These are phyloP conservation scores for Metschnikowia similis DNA, from an alignment of 805 yeast genomes.

Conservation along the genomic window DNA sequence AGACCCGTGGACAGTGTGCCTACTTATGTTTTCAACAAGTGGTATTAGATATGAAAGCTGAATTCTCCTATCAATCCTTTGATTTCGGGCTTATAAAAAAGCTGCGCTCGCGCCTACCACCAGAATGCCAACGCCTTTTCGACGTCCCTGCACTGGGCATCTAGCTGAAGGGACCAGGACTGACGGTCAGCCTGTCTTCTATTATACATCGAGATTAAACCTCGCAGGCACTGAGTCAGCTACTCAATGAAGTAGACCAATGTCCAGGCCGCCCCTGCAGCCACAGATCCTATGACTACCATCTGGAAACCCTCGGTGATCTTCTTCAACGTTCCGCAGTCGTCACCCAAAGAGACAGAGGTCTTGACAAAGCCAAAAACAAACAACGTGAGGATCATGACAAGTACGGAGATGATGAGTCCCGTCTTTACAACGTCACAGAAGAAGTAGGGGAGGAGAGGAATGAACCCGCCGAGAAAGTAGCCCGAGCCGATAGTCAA, in stretches of 20 bases:
- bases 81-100: neutral
- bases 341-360: conserved; percentile 76
- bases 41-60: neutral
- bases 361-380: conserved; percentile 86
- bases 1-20: neutral
- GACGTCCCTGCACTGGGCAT: neutral
- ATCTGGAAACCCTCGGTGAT: conserved; percentile 81
- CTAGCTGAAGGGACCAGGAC: neutral
- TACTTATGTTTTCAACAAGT: neutral
- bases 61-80: neutral
- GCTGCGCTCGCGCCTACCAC: neutral
- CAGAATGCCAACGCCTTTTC: neutral
- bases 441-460: conserved; percentile 88
- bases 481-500: conserved; percentile 85
- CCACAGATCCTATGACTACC: conserved; percentile 94
- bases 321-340: conserved; percentile 56
- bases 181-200: conserved; percentile 1
- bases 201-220: conserved; percentile 2
- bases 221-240: neutral
- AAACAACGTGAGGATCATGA: conserved; percentile 83
- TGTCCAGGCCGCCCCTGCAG: conserved; percentile 96
- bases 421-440: conserved; percentile 72
- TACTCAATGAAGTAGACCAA: conserved; percentile 73
- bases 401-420: conserved; percentile 63
- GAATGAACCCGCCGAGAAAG: conserved; percentile 89